Base-by-base conservation (phyloP, 257 asterid genomes). In the Solanum gracilifrons region DNA sequence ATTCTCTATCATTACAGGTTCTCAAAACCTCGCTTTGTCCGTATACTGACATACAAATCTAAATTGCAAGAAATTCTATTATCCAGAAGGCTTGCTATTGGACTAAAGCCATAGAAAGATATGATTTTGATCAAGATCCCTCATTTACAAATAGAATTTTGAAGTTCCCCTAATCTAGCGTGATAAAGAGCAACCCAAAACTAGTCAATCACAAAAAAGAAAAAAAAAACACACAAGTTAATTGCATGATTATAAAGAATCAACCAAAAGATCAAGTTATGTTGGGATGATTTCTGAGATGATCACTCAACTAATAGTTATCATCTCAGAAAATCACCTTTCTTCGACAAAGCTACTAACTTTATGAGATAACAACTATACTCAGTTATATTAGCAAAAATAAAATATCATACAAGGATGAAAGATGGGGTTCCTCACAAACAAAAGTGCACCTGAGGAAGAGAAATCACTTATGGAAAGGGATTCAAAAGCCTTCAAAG, bases 401-500 rank as follows among this genome's bases (percentile, higher is more conserved):
- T 9, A 25, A 64, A 64, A n/a, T 23, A 76, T 21, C 29, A 39
- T 68, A 55, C 31, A 58, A n/a, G 27, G 6, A 39, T 4, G 29
- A 27, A 36, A 72, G 36, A 23, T 41, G 6, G 23, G 10, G 23
- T 43, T 39, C 32, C 72, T 64, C 64, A 11, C 31, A 23, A n/a
- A 68, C 27, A 23, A 21, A 74, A 6, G 71, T 71, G 35, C 33
- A 95, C 98, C 98, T 85, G 95, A 89, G 90, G 93, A 92, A 91
- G 98, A 90, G 66, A 88, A 88, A 71, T 92, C 91, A 80, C 80
- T 83, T 32, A 91, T 68, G 88, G 98, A 93, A 13, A 95, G 90
- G 92, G 92, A 92, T 75, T 91, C 92, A 91, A 94, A 92, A 23
- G 92, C 95, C 92, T 92, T 96, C 87, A 94, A 83, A 16, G 95